Conservation (phyloP, 208 protist species). For the Herpetomonas tarakana region DNA sequence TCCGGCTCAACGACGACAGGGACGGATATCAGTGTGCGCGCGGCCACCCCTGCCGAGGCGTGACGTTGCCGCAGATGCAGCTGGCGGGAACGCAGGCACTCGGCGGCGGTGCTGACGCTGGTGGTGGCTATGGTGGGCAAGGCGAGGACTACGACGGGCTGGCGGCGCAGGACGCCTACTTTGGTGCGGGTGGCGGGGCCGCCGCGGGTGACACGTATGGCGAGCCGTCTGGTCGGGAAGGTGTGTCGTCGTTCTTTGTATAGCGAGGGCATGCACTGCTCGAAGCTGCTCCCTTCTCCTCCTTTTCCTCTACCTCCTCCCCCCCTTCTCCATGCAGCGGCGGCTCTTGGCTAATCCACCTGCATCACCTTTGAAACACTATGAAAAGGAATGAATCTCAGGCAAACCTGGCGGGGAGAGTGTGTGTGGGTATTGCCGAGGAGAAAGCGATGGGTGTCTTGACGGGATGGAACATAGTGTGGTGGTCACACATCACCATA, state of each 20-base stretch:
- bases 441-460: too few relatives aligned
- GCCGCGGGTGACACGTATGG: constrained; percentile 18
- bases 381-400: too few relatives aligned
- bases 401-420: too few relatives aligned
- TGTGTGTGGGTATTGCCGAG: too few relatives aligned
- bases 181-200: constrained; percentile 7
- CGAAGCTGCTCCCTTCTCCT: background rate
- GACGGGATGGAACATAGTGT: too few relatives aligned
- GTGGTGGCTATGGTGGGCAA: background rate
- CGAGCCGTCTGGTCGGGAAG: constrained; percentile 33
- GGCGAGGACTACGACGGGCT: constrained; percentile 11
- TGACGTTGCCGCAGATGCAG: constrained; percentile 25
- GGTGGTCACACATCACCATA: too few relatives aligned
- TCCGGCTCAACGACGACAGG: constrained; percentile 57
- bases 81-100: background rate
- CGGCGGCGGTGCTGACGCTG: constrained; percentile 15
- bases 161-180: constrained; percentile 27
- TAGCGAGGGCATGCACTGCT: constrained; percentile 4
- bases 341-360: too few relatives aligned
- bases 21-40: constrained; percentile 64
- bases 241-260: constrained; percentile 80
- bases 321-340: too few relatives aligned
- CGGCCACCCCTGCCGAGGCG: constrained; percentile 64
- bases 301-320: background rate
- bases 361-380: too few relatives aligned